phyloP scores from a whole-genome alignment of 2,329 filamentous ascomycete species.

The Thelonectria rubi region DNA sequence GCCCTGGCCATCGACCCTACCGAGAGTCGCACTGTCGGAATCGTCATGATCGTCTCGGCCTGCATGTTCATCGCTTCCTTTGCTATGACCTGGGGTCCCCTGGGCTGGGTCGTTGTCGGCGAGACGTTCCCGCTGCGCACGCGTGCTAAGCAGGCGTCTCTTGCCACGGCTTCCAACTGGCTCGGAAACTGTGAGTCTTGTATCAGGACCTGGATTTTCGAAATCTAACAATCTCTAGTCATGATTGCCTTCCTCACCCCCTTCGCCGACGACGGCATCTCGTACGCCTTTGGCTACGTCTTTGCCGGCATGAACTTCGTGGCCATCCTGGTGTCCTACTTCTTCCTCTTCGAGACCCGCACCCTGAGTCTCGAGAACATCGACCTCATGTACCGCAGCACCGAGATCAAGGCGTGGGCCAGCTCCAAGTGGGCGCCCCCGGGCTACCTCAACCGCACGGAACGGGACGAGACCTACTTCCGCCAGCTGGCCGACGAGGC shows the following conservation, averaged over 20 bases:
- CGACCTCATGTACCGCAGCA: slow-evolving; percentile 73
- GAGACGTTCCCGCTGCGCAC: slow-evolving; percentile 70
- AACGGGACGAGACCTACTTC: slow-evolving; percentile 45
- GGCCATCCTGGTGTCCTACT: slow-evolving; percentile 69
- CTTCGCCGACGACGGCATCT: slow-evolving; percentile 68
- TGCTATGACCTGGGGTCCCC: slow-evolving; percentile 73
- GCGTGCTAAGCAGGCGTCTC: slow-evolving; percentile 61
- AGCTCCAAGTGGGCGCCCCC: slow-evolving; percentile 62
- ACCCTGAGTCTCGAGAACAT: slow-evolving; percentile 75
- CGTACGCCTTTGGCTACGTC: slow-evolving; percentile 71
- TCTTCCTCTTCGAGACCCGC: slow-evolving; percentile 74
- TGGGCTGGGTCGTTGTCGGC: slow-evolving; percentile 72
- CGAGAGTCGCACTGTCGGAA: slow-evolving; percentile 59
- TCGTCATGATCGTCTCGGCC: slow-evolving; percentile 75
- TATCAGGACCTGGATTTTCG: too few relatives aligned
- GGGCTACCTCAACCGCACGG: slow-evolving; percentile 53
- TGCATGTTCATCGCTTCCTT: slow-evolving; percentile 77
- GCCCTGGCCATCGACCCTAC: slow-evolving; percentile 56
- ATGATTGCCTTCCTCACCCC: slow-evolving; percentile 74
- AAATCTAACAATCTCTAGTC: slow-evolving; percentile 51
- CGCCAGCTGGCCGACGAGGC: slow-evolving; percentile 19
- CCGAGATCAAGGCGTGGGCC: slow-evolving; percentile 66
- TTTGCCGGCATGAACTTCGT: slow-evolving; percentile 70
- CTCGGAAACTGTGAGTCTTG: slow-evolving; percentile 62
- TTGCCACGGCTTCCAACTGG: slow-evolving; percentile 64